phyloP scores from a whole-genome alignment of 2,329 filamentous ascomycete species.

The Zelopaecilomyces penicillatus region DNA sequence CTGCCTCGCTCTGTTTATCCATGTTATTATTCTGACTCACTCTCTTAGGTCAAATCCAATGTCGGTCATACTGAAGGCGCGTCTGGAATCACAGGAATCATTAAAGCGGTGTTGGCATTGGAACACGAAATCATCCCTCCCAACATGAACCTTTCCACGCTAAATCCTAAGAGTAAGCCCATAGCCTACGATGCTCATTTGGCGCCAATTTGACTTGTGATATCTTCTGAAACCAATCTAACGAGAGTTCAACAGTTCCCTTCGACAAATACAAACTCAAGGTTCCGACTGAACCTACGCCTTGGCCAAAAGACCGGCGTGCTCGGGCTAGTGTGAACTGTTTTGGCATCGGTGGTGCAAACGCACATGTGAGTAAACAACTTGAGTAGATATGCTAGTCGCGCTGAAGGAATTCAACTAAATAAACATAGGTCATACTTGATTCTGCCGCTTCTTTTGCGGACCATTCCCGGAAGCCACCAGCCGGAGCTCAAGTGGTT shows the following conservation, averaged over 20 bases:
- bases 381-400: not conserved
- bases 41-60: conserved; percentile 12
- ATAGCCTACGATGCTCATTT: no score
- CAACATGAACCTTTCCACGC: conserved; percentile 17
- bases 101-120: conserved; percentile 22
- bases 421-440: not conserved
- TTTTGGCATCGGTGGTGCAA: conserved; percentile 27
- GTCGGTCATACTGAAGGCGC: conserved; percentile 24
- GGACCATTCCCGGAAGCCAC: not conserved
- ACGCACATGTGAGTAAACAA: conserved; percentile 19
- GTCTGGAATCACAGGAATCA: conserved; percentile 19
- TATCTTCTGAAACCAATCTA: not conserved
- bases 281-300: conserved; percentile 11
- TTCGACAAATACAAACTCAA: conserved; percentile 14
- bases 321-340: conserved; percentile 22
- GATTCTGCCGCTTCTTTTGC: not conserved
- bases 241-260: conserved; percentile 6
- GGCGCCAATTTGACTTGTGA: not conserved
- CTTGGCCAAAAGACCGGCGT: conserved; percentile 13
- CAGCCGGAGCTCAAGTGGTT: not conserved
- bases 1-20: conserved; percentile 5
- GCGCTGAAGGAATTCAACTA: not conserved
- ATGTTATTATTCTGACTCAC: conserved; percentile 14
- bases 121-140: conserved; percentile 19
- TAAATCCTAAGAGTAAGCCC: conserved; percentile 16